Conservation (phyloP, 2,329 filamentous ascomycete species). For the Fonsecaea erecta region DNA sequence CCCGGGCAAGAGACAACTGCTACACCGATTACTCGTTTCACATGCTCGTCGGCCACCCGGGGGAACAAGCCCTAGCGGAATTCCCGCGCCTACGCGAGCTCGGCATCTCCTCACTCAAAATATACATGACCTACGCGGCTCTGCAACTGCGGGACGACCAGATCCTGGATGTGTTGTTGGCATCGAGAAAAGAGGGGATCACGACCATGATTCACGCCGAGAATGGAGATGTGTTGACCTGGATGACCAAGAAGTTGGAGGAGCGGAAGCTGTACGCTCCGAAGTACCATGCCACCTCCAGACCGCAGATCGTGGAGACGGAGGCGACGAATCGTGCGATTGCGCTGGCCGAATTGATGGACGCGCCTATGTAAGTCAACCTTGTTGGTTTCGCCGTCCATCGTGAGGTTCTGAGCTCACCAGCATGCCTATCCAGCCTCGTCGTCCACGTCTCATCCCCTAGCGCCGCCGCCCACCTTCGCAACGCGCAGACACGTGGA, state of each 20-base stretch:
- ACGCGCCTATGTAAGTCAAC: constrained; percentile 51
- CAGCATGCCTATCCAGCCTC: constrained; percentile 37
- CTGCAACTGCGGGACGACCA: constrained; percentile 49
- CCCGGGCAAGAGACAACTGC: constrained; percentile 50
- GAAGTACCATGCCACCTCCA: constrained; percentile 54
- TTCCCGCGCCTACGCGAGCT: constrained; percentile 46
- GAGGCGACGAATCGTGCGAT: constrained; percentile 56
- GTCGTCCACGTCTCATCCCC: constrained; percentile 59
- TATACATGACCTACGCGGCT: constrained; percentile 54
- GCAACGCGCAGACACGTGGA: constrained; percentile 55
- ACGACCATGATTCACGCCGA: constrained; percentile 58
- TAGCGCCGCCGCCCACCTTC: constrained; percentile 55
- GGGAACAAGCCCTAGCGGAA: constrained; percentile 50
- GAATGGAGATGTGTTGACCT: constrained; percentile 53
- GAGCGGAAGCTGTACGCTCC: constrained; percentile 47
- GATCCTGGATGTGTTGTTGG: constrained; percentile 56
- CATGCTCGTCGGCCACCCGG: constrained; percentile 56
- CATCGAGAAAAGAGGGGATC: constrained; percentile 51
- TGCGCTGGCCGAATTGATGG: constrained; percentile 54
- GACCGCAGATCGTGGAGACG: constrained; percentile 54
- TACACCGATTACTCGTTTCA: constrained; percentile 60
- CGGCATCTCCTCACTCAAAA: constrained; percentile 51
- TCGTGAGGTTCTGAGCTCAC: neutral
- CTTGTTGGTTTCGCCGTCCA: neutral
- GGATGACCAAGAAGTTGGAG: constrained; percentile 51